Conservation (phyloP, 2,329 filamentous ascomycete species). For the Penicillium sp. region DNA sequence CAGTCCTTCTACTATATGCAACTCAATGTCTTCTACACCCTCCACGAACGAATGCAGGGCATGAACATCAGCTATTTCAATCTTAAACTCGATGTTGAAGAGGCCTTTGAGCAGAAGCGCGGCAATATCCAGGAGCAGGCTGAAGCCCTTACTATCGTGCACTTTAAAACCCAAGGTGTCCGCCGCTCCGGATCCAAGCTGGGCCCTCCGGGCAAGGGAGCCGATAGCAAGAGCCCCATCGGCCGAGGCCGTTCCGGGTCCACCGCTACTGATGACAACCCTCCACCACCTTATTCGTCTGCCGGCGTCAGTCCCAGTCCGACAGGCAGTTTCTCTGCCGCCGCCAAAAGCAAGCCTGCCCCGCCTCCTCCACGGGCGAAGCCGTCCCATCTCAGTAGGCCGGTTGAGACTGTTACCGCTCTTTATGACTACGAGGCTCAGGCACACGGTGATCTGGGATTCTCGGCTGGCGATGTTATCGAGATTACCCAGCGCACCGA, state of each 20-base stretch:
- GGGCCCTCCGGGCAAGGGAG: constrained; percentile 29
- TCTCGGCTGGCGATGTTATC: constrained; percentile 82
- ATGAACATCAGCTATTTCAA: constrained; percentile 99
- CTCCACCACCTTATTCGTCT: constrained; percentile 69
- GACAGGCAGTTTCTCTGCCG: constrained; percentile 47
- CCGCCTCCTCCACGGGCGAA: constrained; percentile 77
- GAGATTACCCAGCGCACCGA: constrained; percentile 80
- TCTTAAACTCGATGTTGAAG: constrained; percentile 83
- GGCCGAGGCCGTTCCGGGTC: constrained; percentile 35
- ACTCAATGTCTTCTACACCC: constrained; percentile 96
- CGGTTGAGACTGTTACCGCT: constrained; percentile 79
- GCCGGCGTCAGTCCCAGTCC: constrained; percentile 37
- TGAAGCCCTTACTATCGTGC: constrained; percentile 81
- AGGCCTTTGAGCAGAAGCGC: constrained; percentile 83
- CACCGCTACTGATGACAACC: constrained; percentile 51
- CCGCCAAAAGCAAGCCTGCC: constrained; percentile 65
- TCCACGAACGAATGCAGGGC: constrained; percentile 96
- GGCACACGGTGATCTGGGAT: constrained; percentile 89
- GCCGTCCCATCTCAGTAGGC: constrained; percentile 66
- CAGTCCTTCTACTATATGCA: constrained; percentile 99
- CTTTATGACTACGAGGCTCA: constrained; percentile 96
- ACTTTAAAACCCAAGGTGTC: constrained; percentile 85
- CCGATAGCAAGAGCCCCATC: constrained; percentile 37
- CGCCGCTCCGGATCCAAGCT: constrained; percentile 35
- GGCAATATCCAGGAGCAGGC: constrained; percentile 83